Evolutionary conservation across 2,329 filamentous ascomycete genomes (phyloP), one percentile per base, ranked within the genome.

Genomic region (Fusarium pseudograminearum): DNA sequence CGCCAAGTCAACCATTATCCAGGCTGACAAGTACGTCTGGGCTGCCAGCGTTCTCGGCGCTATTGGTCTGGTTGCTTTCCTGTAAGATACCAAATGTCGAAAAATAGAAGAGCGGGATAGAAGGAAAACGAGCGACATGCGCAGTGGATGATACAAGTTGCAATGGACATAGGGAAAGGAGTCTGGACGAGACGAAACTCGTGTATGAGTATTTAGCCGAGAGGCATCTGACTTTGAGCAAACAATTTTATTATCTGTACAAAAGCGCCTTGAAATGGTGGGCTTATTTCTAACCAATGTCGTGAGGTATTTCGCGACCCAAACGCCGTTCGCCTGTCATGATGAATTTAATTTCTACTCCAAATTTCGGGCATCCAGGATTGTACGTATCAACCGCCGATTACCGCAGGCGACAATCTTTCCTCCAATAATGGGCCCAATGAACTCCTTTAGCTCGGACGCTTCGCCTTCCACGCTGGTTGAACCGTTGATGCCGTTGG

Each of bases 281-380:
- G 55, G 40, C 52, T 38, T 45, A 44, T 34, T 30, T 60, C 51
- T 67, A 71, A 55, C 69, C 55, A 70, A 70, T 42, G 58, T 60
- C 57, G 55, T 61, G 47, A 67, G 61, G 57, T 57, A 69, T 65
- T 52, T 42, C 58, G 60, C 62, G 64, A 59, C 65, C 64, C 60
- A 52, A 76, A 77, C 76, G 67, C 74, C 76, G 46, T 76, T 67
- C 75, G 72, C 70, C 61, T 62, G 45, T 31, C 57, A 26, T 51
- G 48, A 56, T 50, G 28, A 24, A 41, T 47, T 24, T 28, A 20
- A 7, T 50, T 24, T 63, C 56, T 75, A 87, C 56, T 85, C 84
- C 71, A 88, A 81, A 66, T 83, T 81, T 50, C 83, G 81, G n/a
- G 87, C 86, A 66, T 88, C 86, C 51, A 89, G 76, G 15, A 89